These are phyloP conservation scores for Phytophthora ohioensis DNA, from an alignment of 352 stramenopile genomes.

Conservation along the genomic window DNA sequence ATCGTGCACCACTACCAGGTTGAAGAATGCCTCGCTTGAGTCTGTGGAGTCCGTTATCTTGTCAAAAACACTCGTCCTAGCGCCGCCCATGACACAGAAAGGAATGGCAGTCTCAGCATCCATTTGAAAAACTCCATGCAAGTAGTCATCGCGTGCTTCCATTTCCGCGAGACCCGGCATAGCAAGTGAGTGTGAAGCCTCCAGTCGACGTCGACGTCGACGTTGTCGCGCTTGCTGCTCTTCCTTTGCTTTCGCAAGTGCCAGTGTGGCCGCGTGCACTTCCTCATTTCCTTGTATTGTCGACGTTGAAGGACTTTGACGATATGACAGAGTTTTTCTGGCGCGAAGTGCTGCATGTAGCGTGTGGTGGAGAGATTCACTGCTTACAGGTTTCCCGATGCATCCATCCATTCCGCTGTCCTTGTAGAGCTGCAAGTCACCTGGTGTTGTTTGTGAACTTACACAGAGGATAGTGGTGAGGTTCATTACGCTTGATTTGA, in stretches of 20 bases:
- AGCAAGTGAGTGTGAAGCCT: slow-evolving; percentile 49
- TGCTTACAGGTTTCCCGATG: slow-evolving; percentile 82
- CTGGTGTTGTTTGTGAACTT: slow-evolving; percentile 58
- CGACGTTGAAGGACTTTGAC: slow-evolving; percentile 3
- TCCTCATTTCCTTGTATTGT: slow-evolving; percentile 21
- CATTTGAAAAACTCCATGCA: slow-evolving; percentile 85
- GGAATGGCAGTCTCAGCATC: slow-evolving; percentile 94
- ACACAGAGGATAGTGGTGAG: slow-evolving; percentile 71
- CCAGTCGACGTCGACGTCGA: slow-evolving; percentile 44
- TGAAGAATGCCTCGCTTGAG: slow-evolving; percentile 85
- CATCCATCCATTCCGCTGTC: slow-evolving; percentile 93
- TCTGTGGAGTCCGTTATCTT: slow-evolving; percentile 18
- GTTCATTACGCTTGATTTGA: slow-evolving; percentile 38
- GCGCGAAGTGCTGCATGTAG: slow-evolving; percentile 75
- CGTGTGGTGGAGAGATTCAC: slow-evolving; percentile 73
- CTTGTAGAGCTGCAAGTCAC: slow-evolving; percentile 90
- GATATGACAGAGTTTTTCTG: background rate
- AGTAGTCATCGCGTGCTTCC: slow-evolving; percentile 60
- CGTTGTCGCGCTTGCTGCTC: slow-evolving; percentile 54
- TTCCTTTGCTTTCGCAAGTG: slow-evolving; percentile 53
- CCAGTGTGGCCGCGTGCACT: slow-evolving; percentile 45
- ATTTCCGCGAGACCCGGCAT: slow-evolving; percentile 60
- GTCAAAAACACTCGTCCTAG: slow-evolving; percentile 7
- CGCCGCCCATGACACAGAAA: slow-evolving; percentile 88
- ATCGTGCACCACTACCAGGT: slow-evolving; percentile 95